Percentiles rank a stretch among this genome's conserved stretches.
Evolutionary conservation across 2,329 filamentous ascomycete species (phyloP).

Genomic region (Cladosporium colombiae): DNA sequence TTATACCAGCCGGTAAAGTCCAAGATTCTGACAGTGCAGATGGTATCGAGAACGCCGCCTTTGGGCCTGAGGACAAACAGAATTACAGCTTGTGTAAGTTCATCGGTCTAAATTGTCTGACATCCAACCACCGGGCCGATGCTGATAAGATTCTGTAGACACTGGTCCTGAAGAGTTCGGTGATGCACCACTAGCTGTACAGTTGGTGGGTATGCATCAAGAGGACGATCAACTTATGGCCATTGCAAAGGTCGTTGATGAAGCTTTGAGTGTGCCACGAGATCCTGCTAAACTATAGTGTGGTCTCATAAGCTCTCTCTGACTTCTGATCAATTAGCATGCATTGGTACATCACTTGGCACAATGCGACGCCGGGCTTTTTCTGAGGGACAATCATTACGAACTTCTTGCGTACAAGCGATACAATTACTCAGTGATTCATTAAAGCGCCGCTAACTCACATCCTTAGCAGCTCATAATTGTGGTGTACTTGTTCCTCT

Average conservation of each 20-base stretch:
- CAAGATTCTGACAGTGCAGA: slow-evolving; percentile 45
- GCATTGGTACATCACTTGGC: background rate
- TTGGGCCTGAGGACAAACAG: slow-evolving; percentile 21
- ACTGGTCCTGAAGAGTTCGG: slow-evolving; percentile 35
- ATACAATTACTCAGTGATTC: background rate
- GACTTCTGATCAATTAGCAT: background rate
- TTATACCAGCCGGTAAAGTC: slow-evolving; percentile 58
- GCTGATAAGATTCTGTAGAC: slow-evolving; percentile 27
- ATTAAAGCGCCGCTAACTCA: background rate
- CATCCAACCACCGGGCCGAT: no score
- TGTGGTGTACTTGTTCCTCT: background rate
- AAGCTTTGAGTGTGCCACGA: slow-evolving; percentile 25
- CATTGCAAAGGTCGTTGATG: slow-evolving; percentile 31
- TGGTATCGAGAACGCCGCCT: slow-evolving; percentile 31
- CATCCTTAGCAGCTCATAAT: background rate
- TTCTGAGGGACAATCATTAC: background rate
- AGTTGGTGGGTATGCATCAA: slow-evolving; percentile 38
- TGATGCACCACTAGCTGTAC: slow-evolving; percentile 33
- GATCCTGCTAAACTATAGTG: background rate
- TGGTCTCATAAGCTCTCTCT: background rate
- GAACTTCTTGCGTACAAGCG: background rate
- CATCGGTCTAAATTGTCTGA: background rate
- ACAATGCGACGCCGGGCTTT: background rate
- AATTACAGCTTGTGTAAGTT: slow-evolving; percentile 31
- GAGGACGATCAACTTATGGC: slow-evolving; percentile 35